A percentile compares a stretch with the other conserved stretches of the same genome.
These are phyloP conservation scores for Cordyceps pruinosa DNA, from an alignment of 2,329 filamentous ascomycete species.

Conservation along the genomic window DNA sequence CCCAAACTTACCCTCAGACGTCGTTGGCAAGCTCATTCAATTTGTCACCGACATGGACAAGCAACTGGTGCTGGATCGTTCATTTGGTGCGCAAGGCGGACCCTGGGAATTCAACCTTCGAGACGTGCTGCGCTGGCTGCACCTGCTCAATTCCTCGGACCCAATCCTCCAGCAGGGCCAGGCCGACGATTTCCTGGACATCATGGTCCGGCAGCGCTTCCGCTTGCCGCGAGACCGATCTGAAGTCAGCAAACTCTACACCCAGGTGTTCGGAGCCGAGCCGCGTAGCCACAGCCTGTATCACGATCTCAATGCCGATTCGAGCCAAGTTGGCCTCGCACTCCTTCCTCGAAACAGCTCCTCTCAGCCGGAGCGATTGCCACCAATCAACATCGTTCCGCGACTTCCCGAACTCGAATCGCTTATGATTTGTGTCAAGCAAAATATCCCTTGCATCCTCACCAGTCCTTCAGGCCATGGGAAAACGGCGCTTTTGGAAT, in stretches of 20 bases:
- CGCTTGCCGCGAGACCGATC: slow-evolving; percentile 62
- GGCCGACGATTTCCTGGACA: slow-evolving; percentile 67
- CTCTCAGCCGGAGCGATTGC: slow-evolving; percentile 45
- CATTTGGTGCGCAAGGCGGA: slow-evolving; percentile 57
- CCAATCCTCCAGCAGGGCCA: slow-evolving; percentile 54
- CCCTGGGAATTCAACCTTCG: slow-evolving; percentile 96
- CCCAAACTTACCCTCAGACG: slow-evolving; percentile 50
- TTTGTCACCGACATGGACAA: slow-evolving; percentile 78
- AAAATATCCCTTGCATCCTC: slow-evolving; percentile 82
- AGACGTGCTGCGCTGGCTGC: slow-evolving; percentile 83
- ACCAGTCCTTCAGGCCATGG: slow-evolving; percentile 80
- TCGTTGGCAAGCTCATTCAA: slow-evolving; percentile 61
- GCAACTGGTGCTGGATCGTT: slow-evolving; percentile 53
- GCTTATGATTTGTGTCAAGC: slow-evolving; percentile 76
- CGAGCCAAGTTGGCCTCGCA: slow-evolving; percentile 76
- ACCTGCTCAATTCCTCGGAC: slow-evolving; percentile 48
- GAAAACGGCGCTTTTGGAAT: slow-evolving; percentile 73
- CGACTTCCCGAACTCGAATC: slow-evolving; percentile 74
- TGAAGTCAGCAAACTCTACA: slow-evolving; percentile 60
- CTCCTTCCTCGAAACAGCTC: slow-evolving; percentile 55
- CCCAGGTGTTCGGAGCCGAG: slow-evolving; percentile 49
- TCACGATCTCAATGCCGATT: slow-evolving; percentile 58
- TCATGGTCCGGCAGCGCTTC: slow-evolving; percentile 84
- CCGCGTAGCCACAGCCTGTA: slow-evolving; percentile 58
- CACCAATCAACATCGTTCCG: slow-evolving; percentile 41